Base-by-base conservation (phyloP, 805 yeast genomes). In the Ogataea paradorogensis region DNA sequence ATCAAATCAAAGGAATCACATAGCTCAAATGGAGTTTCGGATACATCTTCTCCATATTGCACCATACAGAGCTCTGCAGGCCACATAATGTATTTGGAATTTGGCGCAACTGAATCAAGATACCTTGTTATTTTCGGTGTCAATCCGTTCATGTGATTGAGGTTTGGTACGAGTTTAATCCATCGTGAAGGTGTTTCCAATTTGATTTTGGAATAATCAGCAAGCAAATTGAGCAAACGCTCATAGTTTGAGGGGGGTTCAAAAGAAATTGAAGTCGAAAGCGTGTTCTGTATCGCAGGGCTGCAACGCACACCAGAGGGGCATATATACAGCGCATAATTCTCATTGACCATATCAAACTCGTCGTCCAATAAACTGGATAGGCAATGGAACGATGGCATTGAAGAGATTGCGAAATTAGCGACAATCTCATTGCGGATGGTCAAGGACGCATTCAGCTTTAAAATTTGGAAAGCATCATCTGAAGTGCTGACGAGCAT, bases 161-260 rank as follows among this genome's bases (percentile, higher is more conserved):
- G 56, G 47, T 82, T 78, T 2, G 93, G 93, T 3, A 81, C 70
- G 10, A 84, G 59, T 53, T 75, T 82, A 11, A 84, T 70, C 93
- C 91, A 84, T 28, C 65, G 59, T 13, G 69, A 48, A 30, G 34
- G 42, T 14, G 21, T 23, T 15, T 21, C 18, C 10, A 31, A 20
- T 15, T 35, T 27, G 11, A 50, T 62, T 45, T 55, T 57, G 32
- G 55, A 51, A 51, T 72, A 73, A 1, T 61, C 58, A 5, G 56
- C 46, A 7, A 76, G 43, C 1, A 74, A 62, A 14, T 58, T 61
- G 7, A 65, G 38, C 5, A 74, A 50, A 7, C 57, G 55, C 9
- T 57, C 60, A 3, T 63, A 59, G 48, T 74, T 72, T 9, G 60
- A 50, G 0, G 82, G 80, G 5, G 71, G 65, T 9, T 60, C 55